Evolutionary conservation across 805 yeast species (phyloP).

Genomic region (Zygoascus ofunaensis): DNA sequence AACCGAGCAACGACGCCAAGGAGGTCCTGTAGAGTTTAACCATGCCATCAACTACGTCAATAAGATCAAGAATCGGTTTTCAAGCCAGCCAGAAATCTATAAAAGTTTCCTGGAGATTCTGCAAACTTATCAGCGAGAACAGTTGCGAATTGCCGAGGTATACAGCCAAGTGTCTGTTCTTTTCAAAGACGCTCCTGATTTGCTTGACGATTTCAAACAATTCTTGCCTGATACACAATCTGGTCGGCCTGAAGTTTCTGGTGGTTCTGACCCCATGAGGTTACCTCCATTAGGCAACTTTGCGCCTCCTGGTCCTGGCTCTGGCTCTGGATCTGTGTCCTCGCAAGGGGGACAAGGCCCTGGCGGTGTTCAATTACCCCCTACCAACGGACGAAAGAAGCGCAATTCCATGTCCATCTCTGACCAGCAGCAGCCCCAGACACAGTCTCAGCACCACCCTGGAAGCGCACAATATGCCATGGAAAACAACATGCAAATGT

Average conservation of each 20-base stretch:
- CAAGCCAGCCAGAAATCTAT: constrained; percentile 90
- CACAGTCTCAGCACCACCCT: constrained; percentile 12
- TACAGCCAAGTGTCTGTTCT: constrained; percentile 84
- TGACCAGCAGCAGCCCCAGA: constrained; percentile 1
- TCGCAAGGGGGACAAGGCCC: no score
- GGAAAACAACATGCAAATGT: constrained; percentile 12
- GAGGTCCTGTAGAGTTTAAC: constrained; percentile 83
- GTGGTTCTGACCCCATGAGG: constrained; percentile 34
- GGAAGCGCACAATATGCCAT: constrained; percentile 2
- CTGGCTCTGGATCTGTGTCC: constrained; percentile 1
- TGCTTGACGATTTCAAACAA: constrained; percentile 88
- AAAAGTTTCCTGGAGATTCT: constrained; percentile 88
- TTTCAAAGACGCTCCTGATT: constrained; percentile 89
- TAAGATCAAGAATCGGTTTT: constrained; percentile 88
- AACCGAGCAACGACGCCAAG: constrained; percentile 22
- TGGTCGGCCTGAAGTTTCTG: constrained; percentile 17
- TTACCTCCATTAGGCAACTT: constrained; percentile 86
- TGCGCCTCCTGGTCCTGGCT: constrained; percentile 56
- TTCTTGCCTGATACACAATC: constrained; percentile 80
- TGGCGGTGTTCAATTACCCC: neutral
- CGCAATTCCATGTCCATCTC: constrained; percentile 10
- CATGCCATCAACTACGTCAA: constrained; percentile 96
- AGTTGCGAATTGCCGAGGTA: constrained; percentile 89
- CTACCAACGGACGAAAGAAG: constrained; percentile 22
- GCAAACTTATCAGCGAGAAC: constrained; percentile 95